phyloP scores from a whole-genome alignment of 257 asterid species.

The Vinca minor region DNA sequence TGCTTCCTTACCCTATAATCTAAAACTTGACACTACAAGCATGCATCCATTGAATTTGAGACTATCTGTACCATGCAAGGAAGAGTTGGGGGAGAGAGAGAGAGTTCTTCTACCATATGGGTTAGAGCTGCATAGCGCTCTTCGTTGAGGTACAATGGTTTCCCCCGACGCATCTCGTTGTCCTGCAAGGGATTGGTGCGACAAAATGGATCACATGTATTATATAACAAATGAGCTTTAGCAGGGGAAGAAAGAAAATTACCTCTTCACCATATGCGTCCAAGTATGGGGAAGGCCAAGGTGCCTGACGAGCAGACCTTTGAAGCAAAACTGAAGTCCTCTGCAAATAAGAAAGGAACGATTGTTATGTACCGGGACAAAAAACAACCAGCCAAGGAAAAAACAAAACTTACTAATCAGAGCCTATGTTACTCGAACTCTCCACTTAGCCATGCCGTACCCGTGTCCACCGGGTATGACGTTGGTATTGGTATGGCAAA shows the following conservation, averaged over 20 bases:
- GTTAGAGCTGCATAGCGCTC: conserved; percentile 86
- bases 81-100: neutral
- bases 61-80: too few species aligned
- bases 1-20: neutral
- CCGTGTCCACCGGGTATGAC: too few species aligned
- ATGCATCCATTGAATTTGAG: too few species aligned
- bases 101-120: conserved; percentile 72
- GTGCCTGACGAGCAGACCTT: conserved; percentile 89
- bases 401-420: conserved; percentile 3
- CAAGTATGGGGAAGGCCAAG: conserved; percentile 97
- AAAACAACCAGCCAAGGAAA: too few species aligned
- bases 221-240: too few species aligned
- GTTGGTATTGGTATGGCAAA: too few species aligned
- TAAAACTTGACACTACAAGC: neutral
- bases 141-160: conserved; percentile 78
- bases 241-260: neutral
- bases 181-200: conserved; percentile 49
- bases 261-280: conserved; percentile 99
- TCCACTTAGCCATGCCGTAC: too few species aligned
- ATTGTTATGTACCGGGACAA: neutral
- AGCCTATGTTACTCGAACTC: too few species aligned
- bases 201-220: too few species aligned
- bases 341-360: conserved; percentile 27
- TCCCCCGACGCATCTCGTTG: conserved; percentile 73
- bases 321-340: conserved; percentile 86